phyloP scores from a whole-genome alignment of 768 basidiomycete species.

The Peribolospora baueri region DNA sequence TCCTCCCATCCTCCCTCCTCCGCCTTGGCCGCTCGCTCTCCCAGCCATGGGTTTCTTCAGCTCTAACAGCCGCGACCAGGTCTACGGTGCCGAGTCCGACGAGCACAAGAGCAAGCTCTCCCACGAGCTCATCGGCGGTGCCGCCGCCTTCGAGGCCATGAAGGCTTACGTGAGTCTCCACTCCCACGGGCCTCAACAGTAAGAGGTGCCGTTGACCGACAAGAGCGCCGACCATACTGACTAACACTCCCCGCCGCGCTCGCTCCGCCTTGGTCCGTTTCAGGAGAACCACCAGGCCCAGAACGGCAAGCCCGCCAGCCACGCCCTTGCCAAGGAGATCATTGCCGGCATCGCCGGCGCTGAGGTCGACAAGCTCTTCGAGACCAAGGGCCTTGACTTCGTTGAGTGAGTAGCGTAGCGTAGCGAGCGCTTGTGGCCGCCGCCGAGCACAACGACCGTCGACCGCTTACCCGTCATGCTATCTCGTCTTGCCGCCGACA shows the following conservation, averaged over 20 bases:
- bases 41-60: neutral
- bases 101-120: neutral
- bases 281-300: neutral
- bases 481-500: too few relatives aligned
- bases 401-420: neutral
- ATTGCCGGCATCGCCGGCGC: slow-evolving; percentile 16
- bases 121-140: slow-evolving; percentile 1
- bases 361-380: slow-evolving; percentile 4
- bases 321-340: neutral
- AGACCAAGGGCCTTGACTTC: neutral
- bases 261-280: neutral
- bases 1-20: neutral
- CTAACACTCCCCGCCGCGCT: neutral
- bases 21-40: neutral
- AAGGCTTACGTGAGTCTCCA: neutral
- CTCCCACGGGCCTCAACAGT: neutral
- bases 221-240: slow-evolving; percentile 1
- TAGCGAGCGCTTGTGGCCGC: too few relatives aligned
- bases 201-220: slow-evolving; percentile 7
- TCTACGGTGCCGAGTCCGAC: slow-evolving; percentile 3
- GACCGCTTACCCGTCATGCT: too few relatives aligned
- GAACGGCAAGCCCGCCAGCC: neutral
- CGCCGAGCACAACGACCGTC: too few relatives aligned
- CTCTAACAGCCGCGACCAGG: neutral
- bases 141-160: slow-evolving; percentile 3